phyloP scores from a whole-genome alignment of 805 yeast genomes.

The Yarrowia sp. region DNA sequence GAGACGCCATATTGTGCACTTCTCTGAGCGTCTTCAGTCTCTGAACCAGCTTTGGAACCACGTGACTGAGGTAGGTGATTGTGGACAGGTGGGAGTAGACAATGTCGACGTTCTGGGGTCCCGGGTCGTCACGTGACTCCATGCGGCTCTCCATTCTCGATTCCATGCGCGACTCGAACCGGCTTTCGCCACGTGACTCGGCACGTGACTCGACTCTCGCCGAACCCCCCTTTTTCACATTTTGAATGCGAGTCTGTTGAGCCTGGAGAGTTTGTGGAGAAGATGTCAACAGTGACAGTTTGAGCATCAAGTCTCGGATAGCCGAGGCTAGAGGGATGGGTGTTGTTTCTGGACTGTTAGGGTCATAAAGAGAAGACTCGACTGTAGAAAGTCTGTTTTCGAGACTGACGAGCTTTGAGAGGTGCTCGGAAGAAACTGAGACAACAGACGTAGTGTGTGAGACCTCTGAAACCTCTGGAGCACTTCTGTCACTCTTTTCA shows the following conservation, averaged over 20 bases:
- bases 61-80: conserved; percentile 27
- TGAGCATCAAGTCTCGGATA: conserved; percentile 21
- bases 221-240: not conserved
- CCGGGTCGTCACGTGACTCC: conserved; percentile 7
- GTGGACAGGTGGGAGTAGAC: conserved; percentile 15
- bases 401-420: not conserved
- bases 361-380: conserved; percentile 12
- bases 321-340: conserved; percentile 7
- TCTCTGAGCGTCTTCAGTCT: conserved; percentile 13
- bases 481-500: no score
- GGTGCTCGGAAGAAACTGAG: not conserved
- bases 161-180: conserved; percentile 19
- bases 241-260: conserved; percentile 24
- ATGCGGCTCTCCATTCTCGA: conserved; percentile 1
- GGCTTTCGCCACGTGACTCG: conserved; percentile 29
- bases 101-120: conserved; percentile 2
- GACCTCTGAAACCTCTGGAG: no score
- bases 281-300: conserved; percentile 23
- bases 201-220: conserved; percentile 18
- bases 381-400: not conserved
- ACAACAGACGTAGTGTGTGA: no score
- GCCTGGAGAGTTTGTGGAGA: conserved; percentile 20
- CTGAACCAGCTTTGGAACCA: conserved; percentile 5
- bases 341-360: conserved; percentile 2
- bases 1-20: conserved; percentile 23